These are phyloP conservation scores for Penicillium simplicissimum DNA, from an alignment of 495 filamentous ascomycete species.

Conservation along the genomic window DNA sequence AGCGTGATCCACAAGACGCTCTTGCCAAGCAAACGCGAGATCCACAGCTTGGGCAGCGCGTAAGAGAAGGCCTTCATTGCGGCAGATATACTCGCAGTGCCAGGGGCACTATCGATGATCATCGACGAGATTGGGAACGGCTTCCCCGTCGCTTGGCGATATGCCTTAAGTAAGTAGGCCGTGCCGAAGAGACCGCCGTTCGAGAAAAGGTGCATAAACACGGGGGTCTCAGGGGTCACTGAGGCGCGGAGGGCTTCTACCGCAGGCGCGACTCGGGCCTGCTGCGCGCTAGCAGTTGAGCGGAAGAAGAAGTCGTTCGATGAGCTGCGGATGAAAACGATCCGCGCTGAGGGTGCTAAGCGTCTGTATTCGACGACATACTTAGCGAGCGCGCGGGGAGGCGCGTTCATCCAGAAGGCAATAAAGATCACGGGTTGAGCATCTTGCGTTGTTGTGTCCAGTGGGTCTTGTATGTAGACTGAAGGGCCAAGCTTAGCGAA, in stretches of 20 bases:
- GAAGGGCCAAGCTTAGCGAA: constrained; percentile 37
- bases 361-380: constrained; percentile 40
- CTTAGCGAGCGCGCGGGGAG: constrained; percentile 38
- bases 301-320: constrained; percentile 40
- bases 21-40: constrained; percentile 35
- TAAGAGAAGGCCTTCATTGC: constrained; percentile 40
- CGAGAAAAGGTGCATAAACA: constrained; percentile 47
- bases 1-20: constrained; percentile 28
- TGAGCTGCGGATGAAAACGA: constrained; percentile 41
- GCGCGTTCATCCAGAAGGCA: constrained; percentile 50
- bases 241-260: constrained; percentile 35
- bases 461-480: constrained; percentile 37
- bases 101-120: constrained; percentile 47
- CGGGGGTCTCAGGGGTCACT: constrained; percentile 25
- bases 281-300: constrained; percentile 27
- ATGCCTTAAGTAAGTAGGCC: constrained; percentile 35
- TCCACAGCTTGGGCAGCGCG: constrained; percentile 34
- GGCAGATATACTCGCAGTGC: constrained; percentile 29
- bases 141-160: constrained; percentile 31
- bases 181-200: constrained; percentile 43
- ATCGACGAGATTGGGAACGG: constrained; percentile 37
- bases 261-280: constrained; percentile 38
- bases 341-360: constrained; percentile 39
- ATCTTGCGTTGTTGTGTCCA: constrained; percentile 4
- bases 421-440: constrained; percentile 33